A percentile compares a stretch with the other conserved stretches of the same genome.
Evolutionary conservation across 371 early-diverging fungal genomes (phyloP).

Genomic region (Mucor plumbeus): DNA sequence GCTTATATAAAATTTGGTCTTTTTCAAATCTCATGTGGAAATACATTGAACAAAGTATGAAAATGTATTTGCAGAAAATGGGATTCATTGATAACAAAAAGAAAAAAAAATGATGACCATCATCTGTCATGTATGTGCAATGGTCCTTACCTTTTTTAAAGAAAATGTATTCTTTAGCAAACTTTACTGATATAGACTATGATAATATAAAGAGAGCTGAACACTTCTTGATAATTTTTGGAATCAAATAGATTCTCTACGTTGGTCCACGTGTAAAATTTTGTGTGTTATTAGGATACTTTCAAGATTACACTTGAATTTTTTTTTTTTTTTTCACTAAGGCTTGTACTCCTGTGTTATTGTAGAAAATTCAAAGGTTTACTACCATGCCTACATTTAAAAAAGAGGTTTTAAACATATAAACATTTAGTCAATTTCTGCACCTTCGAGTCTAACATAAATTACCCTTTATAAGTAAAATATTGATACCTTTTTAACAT

Average conservation of each 20-base stretch:
- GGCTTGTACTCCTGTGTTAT: neutral
- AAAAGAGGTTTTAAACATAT: too few relatives aligned
- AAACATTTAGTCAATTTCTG: too few relatives aligned
- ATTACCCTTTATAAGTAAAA: neutral
- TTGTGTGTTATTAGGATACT: neutral
- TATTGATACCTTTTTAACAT: neutral
- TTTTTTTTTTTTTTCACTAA: too few relatives aligned
- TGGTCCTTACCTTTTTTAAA: conserved; percentile 1
- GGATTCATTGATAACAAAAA: neutral
- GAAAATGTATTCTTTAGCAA: neutral
- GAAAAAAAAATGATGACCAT: neutral
- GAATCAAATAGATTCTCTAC: neutral
- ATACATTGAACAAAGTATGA: neutral
- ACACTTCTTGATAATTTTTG: neutral
- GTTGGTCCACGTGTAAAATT: conserved; percentile 8
- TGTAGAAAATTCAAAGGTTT: too few relatives aligned
- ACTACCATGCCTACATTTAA: too few relatives aligned
- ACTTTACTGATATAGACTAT: neutral
- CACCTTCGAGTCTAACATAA: neutral
- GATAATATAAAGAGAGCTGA: neutral
- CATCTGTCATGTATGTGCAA: conserved; percentile 1
- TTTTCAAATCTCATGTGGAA: too few relatives aligned
- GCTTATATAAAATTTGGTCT: too few relatives aligned
- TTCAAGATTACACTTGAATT: neutral
- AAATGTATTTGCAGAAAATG: neutral